phyloP scores from a whole-genome alignment of 1,139 yeast genomes.

The Yamadazyma oceani region DNA sequence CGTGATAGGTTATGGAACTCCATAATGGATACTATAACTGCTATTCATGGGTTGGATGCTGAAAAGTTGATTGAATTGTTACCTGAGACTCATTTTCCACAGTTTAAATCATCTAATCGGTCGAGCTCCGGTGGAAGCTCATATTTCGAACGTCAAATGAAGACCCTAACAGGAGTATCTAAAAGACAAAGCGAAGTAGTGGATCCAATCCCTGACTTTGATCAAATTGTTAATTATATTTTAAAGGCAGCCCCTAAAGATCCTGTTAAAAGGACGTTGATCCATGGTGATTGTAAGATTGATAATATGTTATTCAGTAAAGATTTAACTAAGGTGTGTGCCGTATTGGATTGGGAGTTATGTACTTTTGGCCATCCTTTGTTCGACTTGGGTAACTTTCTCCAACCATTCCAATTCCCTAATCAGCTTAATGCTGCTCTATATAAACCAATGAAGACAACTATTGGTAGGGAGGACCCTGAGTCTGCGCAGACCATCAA shows the following conservation, averaged over 20 bases:
- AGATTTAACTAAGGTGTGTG: conserved; percentile 48
- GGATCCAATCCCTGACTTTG: conserved; percentile 52
- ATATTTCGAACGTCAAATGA: conserved; percentile 58
- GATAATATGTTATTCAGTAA: conserved; percentile 62
- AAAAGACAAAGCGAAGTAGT: conserved; percentile 52
- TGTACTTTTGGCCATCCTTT: conserved; percentile 70
- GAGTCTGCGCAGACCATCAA: conserved; percentile 26
- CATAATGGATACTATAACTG: conserved; percentile 50
- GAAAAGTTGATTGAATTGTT: conserved; percentile 41
- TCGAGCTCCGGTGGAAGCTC: conserved; percentile 18
- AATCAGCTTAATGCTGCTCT: conserved; percentile 29
- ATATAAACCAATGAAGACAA: conserved; percentile 30
- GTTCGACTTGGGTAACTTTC: conserved; percentile 60
- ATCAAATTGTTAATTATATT: conserved; percentile 45
- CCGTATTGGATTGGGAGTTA: conserved; percentile 69
- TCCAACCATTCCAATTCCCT: conserved; percentile 59
- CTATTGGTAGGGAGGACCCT: conserved; percentile 37
- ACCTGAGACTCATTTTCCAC: conserved; percentile 49
- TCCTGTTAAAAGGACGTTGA: conserved; percentile 45
- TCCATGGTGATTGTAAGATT: conserved; percentile 70
- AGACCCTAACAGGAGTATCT: conserved; percentile 49
- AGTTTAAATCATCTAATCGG: conserved; percentile 33
- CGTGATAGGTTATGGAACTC: conserved; percentile 46
- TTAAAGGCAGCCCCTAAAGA: conserved; percentile 46
- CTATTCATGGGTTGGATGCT: conserved; percentile 55